These are phyloP conservation scores for Hypoxylon sp. DNA, from an alignment of 2,329 filamentous ascomycete genomes.

Conservation along the genomic window DNA sequence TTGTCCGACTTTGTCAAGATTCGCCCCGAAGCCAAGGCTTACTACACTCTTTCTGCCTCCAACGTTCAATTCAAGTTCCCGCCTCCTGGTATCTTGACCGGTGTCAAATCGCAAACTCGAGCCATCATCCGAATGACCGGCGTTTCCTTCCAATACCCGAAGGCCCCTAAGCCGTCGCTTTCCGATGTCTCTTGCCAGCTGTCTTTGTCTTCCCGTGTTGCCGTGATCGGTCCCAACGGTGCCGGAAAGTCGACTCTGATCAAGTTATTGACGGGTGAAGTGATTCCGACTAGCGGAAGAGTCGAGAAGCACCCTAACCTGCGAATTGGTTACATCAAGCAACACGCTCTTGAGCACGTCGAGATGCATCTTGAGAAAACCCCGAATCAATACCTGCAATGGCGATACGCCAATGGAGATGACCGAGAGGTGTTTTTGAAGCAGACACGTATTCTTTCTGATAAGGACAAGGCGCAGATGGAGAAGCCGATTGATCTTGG, in stretches of 20 bases:
- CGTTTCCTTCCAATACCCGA: slow-evolving; percentile 94
- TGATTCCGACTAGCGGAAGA: slow-evolving; percentile 82
- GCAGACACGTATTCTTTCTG: slow-evolving; percentile 91
- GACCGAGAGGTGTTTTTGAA: slow-evolving; percentile 98
- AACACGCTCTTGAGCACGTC: slow-evolving; percentile 98
- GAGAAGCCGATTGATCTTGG: slow-evolving; percentile 87
- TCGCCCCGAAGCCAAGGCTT: slow-evolving; percentile 95
- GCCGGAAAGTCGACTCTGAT: slow-evolving; percentile 98
- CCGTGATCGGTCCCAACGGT: slow-evolving; percentile 97
- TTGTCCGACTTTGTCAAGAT: slow-evolving; percentile 85
- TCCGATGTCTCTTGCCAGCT: slow-evolving; percentile 88
- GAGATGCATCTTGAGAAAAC: slow-evolving; percentile 99
- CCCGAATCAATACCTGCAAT: slow-evolving; percentile 97
- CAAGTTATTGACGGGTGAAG: slow-evolving; percentile 94
- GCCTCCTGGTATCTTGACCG: slow-evolving; percentile 89
- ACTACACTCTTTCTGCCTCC: slow-evolving; percentile 93
- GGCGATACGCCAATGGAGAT: slow-evolving; percentile 97
- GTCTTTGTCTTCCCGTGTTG: slow-evolving; percentile 88
- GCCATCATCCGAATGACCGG: slow-evolving; percentile 96
- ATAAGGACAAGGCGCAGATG: slow-evolving; percentile 89
- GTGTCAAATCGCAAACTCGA: slow-evolving; percentile 94
- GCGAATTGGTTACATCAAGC: slow-evolving; percentile 99
- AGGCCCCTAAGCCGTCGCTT: slow-evolving; percentile 86
- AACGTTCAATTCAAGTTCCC: slow-evolving; percentile 98
- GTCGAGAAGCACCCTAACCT: slow-evolving; percentile 99